Conservation (phyloP, 164 flowering plant species). For the Amborella trichopoda region DNA sequence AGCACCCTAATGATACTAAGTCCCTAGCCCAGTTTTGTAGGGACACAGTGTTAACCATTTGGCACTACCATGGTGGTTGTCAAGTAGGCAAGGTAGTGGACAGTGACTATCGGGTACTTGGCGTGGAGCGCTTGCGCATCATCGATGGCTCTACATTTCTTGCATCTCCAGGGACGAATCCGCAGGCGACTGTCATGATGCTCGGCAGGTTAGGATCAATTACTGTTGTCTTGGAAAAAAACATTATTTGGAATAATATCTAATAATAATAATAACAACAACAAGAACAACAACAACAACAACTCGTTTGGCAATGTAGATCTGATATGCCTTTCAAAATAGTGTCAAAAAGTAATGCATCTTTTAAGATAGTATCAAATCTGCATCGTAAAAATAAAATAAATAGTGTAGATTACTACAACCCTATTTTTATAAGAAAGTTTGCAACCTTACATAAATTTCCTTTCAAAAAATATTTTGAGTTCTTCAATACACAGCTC, state of each 20-base stretch:
- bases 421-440: no score
- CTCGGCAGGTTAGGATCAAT: constrained; percentile 57
- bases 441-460: no score
- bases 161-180: constrained; percentile 78
- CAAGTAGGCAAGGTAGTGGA: constrained; percentile 61
- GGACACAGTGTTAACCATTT: constrained; percentile 80
- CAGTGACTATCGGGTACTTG: constrained; percentile 38
- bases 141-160: constrained; percentile 58
- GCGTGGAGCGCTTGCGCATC: constrained; percentile 45
- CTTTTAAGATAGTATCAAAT: no score
- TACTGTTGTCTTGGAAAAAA: background rate
- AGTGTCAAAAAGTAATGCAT: no score
- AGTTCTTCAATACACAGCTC: no score
- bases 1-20: constrained; percentile 49
- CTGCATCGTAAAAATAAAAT: no score
- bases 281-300: background rate
- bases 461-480: no score
- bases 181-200: constrained; percentile 89
- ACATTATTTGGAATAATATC: background rate
- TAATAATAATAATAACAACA: background rate
- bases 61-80: constrained; percentile 94
- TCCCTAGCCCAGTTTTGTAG: constrained; percentile 69
- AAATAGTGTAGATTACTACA: no score
- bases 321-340: no score
- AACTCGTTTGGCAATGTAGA: no score